Evolutionary conservation across 192 early-diverging fungal species (phyloP).

Genomic region (Dimargaris verticillata): DNA sequence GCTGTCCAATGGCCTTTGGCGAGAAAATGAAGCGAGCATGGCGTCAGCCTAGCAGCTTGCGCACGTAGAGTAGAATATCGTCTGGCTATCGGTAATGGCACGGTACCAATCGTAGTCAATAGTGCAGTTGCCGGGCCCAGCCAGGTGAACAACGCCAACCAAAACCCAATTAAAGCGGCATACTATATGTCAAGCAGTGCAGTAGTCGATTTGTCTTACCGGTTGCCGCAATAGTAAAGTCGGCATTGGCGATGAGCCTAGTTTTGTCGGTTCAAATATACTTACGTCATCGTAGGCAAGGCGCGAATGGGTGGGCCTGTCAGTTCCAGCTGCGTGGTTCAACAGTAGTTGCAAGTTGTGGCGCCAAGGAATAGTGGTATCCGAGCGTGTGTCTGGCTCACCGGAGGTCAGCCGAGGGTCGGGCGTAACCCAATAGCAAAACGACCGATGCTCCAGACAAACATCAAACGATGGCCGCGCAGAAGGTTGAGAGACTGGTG

Average conservation of each 20-base stretch:
- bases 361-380: too few relatives aligned
- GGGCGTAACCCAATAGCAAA: slow-evolving; percentile 26
- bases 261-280: too few relatives aligned
- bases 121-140: neutral
- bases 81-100: neutral
- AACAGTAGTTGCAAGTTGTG: too few relatives aligned
- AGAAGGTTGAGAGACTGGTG: neutral
- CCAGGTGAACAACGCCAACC: neutral
- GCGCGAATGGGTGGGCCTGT: too few relatives aligned
- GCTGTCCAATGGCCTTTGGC: too few relatives aligned
- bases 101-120: neutral
- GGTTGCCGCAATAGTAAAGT: neutral
- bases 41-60: neutral
- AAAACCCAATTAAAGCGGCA: neutral
- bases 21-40: too few relatives aligned
- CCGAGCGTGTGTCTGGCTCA: too few relatives aligned
- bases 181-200: neutral
- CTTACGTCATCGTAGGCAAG: too few relatives aligned
- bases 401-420: too few relatives aligned
- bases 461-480: slow-evolving; percentile 15
- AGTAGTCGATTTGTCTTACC: neutral
- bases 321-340: too few relatives aligned
- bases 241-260: too few relatives aligned
- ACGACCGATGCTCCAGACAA: slow-evolving; percentile 23
- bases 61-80: neutral